phyloP scores from a whole-genome alignment of 345 rosid species.

The Nasturtium officinale region DNA sequence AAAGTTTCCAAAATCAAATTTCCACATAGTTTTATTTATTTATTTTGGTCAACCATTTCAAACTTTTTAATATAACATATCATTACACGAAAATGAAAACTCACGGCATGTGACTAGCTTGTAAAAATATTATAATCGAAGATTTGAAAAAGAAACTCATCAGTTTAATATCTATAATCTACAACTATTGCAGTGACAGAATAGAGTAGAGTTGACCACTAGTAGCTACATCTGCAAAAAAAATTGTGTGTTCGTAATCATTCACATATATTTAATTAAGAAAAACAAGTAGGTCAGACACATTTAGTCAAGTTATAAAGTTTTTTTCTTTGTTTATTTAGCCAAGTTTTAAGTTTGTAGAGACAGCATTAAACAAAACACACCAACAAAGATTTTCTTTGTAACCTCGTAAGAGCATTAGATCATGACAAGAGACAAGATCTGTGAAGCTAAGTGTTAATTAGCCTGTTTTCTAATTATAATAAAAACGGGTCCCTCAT shows the following conservation, averaged over 20 bases:
- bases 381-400: constrained; percentile 43
- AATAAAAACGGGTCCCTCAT: constrained; percentile 34
- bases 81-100: not conserved
- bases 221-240: not conserved
- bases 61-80: not conserved
- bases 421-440: constrained; percentile 45
- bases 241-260: constrained; percentile 3
- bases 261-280: constrained; percentile 19
- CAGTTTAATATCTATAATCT: not conserved
- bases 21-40: not conserved
- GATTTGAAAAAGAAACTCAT: constrained; percentile 7
- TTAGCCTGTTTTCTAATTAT: constrained; percentile 14
- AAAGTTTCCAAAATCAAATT: not conserved
- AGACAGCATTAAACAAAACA: constrained; percentile 45
- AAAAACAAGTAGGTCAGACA: constrained; percentile 28
- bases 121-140: not conserved
- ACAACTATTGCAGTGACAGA: not conserved
- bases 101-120: not conserved
- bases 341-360: constrained; percentile 25
- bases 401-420: constrained; percentile 47
- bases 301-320: constrained; percentile 29
- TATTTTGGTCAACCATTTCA: not conserved
- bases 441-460: constrained; percentile 34
- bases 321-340: constrained; percentile 27
- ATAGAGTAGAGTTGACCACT: constrained; percentile 6